Base-by-base conservation (phyloP, 306 rosid genomes). In the Medicago arabica region DNA sequence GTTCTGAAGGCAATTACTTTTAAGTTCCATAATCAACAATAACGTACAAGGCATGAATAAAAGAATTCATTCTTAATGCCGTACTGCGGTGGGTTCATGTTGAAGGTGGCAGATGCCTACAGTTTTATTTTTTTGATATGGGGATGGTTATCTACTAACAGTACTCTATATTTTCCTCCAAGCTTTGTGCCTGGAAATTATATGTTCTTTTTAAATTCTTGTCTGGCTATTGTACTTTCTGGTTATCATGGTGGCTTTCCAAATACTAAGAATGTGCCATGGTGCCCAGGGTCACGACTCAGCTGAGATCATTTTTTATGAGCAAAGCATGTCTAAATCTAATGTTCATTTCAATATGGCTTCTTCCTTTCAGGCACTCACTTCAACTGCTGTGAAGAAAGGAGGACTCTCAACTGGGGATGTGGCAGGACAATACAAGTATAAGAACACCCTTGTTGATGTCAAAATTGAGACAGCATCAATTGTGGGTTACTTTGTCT, bases 381-480 rank as follows among this genome's bases (percentile, higher is more conserved):
- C 99, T 55, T 92, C 99, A 71, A 86, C 97, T 34, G 93, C 99
- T 19, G 86, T 89, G 81, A 96, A 90, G 90, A 96, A 88, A 83
- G 97, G 93, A 76, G 93, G 91, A 79, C 87, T 90, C 70, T 96
- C 98, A 69, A 75, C 81, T 54, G 99, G 97, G 75, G 99, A 92
- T 80, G 79, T 96, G 47, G 89, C 86, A 17, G 84, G 98, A 69
- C 78, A 57, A 73, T 96, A 89, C 89, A 96, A 92, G 92, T 88
- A 86, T 79, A 96, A 83, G 86, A 96, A 92, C 78, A 74, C 84
- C 28, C 47, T 87, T 61, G 41, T 92, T 74, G 90, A 96, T 83
- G 85, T 92, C 82, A 96, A 96, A 89, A 74, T 92, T 76, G 98
- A 96, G 83, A 96, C 98, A 43, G 90, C 81, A 66, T 92, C 99